A percentile compares a stretch with the other conserved stretches of the same genome.
Conservation (phyloP, 495 filamentous ascomycete genomes). For the Trichoderma virens region DNA sequence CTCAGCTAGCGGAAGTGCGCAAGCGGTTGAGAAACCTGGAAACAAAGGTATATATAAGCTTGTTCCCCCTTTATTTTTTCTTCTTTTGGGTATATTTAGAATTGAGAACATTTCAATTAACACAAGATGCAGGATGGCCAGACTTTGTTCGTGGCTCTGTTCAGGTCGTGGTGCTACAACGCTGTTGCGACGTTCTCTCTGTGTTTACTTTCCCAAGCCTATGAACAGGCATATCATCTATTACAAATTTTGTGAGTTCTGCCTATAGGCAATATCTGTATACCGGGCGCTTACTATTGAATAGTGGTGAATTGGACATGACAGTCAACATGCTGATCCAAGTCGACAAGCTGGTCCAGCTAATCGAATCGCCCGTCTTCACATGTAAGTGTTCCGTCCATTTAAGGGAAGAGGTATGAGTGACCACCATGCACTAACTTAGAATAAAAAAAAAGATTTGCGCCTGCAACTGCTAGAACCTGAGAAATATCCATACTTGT, state of each 20-base stretch:
- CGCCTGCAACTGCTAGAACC: constrained; percentile 97
- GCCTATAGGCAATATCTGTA: not conserved
- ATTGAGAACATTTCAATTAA: constrained; percentile 16
- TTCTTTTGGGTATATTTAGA: not conserved
- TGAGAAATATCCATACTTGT: constrained; percentile 89
- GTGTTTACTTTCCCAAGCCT: constrained; percentile 92
- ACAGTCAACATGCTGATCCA: constrained; percentile 98
- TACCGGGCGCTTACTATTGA: not conserved
- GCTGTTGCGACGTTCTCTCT: constrained; percentile 95
- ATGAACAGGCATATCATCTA: constrained; percentile 96
- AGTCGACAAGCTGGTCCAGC: constrained; percentile 96
- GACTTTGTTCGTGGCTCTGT: constrained; percentile 87
- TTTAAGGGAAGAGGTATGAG: not conserved
- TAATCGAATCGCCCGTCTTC: constrained; percentile 95
- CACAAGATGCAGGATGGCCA: constrained; percentile 65
- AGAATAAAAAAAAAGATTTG: constrained; percentile 51
- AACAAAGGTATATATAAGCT: constrained; percentile 49
- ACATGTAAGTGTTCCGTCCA: constrained; percentile 55
- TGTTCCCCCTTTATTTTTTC: not conserved
- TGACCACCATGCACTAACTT: not conserved
- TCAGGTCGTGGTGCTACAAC: constrained; percentile 97
- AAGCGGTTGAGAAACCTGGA: constrained; percentile 88
- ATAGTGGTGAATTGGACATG: constrained; percentile 93
- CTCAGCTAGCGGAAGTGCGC: constrained; percentile 82
- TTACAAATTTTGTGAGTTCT: constrained; percentile 82